Base-by-base conservation (phyloP, 2,329 filamentous ascomycete genomes). In the Hypoxylon sp. region DNA sequence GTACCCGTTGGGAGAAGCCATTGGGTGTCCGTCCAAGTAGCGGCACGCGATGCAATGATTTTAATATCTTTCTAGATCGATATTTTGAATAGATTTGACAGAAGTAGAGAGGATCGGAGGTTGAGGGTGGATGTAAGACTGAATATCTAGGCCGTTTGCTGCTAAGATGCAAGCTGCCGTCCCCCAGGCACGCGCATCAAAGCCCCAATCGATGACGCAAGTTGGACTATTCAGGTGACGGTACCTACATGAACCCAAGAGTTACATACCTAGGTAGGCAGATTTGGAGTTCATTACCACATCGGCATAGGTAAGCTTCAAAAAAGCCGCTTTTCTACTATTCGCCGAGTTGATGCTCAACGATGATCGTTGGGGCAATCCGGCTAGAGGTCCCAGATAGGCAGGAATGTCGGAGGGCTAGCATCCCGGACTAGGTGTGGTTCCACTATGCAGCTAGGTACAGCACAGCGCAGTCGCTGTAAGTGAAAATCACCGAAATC, bases 1-100 rank as follows among this genome's bases (percentile, higher is more conserved):
- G 53, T 77, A 75, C 32, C 73, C 71, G 55, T 75, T 75, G 8
- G 72, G 61, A 32, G 72, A 58, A 45, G 72, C 61, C 72, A 75
- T 76, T 46, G 56, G 48, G 43, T 23, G 16, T 39, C 29, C 4
- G 16, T 56, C 32, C 32, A 14, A 58, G 29, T 30, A 32, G 21
- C 29, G 8, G 8, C n/a, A 37, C 32, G 19, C n/a, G 23, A 25
- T 30, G 6, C 16, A 39, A n/a, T 39, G n/a, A n/a, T n/a, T n/a
- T 41, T 34, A 3, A 12, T 34, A 12, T 9, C 5, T 19, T 3
- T 19, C 14, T 11, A 21, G 37, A 21, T 41, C 9, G 16, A 41
- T 41, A 21, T 19, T 19, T 19, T 11, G 2, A 19, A 11, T 19
- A 3, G 12, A 21, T 21, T 21, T 16, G 9, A 21, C 7, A 41